Evolutionary conservation across 176 grass and related monocot genomes (phyloP), one percentile per base, ranked within the genome.

Genomic region (Oryza glumipatula): DNA sequence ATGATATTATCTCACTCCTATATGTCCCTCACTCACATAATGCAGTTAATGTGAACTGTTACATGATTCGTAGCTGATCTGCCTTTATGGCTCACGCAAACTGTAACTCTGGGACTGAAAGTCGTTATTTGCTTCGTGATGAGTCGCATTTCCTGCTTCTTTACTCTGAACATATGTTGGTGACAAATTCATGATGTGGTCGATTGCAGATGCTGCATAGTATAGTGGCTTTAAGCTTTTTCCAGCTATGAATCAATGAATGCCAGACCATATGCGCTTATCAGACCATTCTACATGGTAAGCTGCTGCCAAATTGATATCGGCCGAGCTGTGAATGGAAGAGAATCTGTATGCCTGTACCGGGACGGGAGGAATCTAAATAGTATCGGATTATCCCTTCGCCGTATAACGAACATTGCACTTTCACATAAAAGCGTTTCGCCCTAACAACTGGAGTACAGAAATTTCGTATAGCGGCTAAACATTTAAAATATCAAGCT

Each of bases 111-210:
- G 43, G 24, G n/a, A 61, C 19, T 21, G 52, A 23, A 43, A 38
- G 39, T n/a, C 10, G 35, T 75, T 48, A 38, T 67, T n/a, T 58
- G 48, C 49, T 48, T 64, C 76, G 51, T 82, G 17, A 61, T 22
- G 19, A 63, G 21, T 63, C 7, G 0, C 58, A 9, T 1, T 63
- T 23, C 7, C 6, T 58, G 19, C 54, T 54, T 6, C 17, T 56
- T 58, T 58, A 21, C 19, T 58, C 2, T 58, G 6, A 58, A n/a
- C 54, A 58, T 58, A 58, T 0, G 54, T 8, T 21, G 16, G 1
- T 9, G 1, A 8, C 6, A 58, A 3, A 19, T 9, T n/a, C 54
- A 58, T 3, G 54, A n/a, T n/a, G n/a, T 56, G 52, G 14, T 56
- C 2, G 0, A 56, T 21, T 56, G 52, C 52, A 19, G 2, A 56